phyloP scores from a whole-genome alignment of 441 rosid genomes.

The Populus hybrid region DNA sequence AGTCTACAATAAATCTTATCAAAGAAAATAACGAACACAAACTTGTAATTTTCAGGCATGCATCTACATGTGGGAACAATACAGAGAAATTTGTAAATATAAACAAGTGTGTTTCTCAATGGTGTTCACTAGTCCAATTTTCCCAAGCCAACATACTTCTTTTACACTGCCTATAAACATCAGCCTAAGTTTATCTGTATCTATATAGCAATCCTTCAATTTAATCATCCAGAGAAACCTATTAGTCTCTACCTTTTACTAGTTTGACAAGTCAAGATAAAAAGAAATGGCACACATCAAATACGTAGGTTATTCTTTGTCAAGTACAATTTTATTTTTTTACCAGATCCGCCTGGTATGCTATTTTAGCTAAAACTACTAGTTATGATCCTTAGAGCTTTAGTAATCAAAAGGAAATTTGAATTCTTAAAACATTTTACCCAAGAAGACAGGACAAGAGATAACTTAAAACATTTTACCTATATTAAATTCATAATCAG shows the following conservation, averaged over 20 bases:
- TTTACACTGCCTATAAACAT: background rate
- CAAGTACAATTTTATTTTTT: background rate
- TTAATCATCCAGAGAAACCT: background rate
- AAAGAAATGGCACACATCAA: background rate
- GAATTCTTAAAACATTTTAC: background rate
- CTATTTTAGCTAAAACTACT: background rate
- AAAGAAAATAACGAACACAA: background rate
- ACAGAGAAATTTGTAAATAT: background rate
- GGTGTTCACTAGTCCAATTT: background rate
- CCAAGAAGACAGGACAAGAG: background rate
- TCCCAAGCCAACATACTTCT: background rate
- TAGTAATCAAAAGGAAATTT: background rate
- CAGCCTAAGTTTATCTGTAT: background rate
- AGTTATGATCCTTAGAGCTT: background rate
- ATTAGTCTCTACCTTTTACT: background rate
- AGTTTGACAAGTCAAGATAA: background rate
- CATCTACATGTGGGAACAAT: background rate
- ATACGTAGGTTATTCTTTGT: background rate
- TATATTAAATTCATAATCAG: background rate
- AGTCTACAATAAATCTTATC: background rate
- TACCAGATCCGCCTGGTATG: background rate
- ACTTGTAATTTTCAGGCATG: constrained; percentile 2
- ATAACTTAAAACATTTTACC: background rate
- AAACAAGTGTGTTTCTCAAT: background rate
- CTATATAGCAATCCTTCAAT: background rate